Percentiles rank a stretch among this genome's conserved stretches.
Conservation (phyloP, 176 grass and related monocot species). For the Oryza nivara region DNA sequence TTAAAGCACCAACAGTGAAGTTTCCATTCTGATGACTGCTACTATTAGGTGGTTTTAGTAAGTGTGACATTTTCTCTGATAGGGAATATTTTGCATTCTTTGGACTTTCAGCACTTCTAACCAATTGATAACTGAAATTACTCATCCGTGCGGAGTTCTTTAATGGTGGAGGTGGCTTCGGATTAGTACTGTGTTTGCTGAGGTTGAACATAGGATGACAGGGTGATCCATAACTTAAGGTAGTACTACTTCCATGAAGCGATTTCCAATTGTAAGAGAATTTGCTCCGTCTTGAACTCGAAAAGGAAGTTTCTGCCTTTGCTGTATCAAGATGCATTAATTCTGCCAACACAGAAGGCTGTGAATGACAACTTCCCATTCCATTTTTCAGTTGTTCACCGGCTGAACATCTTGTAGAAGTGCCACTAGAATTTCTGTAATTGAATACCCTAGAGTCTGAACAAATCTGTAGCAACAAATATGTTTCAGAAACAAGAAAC, state of each 20-base stretch:
- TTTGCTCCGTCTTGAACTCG: not conserved
- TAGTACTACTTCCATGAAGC: not conserved
- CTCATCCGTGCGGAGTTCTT: not conserved
- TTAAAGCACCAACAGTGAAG: conserved; percentile 13
- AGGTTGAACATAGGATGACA: not conserved
- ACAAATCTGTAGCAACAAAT: conserved; percentile 18
- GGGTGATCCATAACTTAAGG: not conserved
- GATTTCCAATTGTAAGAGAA: not conserved
- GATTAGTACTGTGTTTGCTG: not conserved
- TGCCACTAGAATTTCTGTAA: not conserved
- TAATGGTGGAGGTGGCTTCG: conserved; percentile 9
- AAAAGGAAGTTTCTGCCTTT: not conserved
- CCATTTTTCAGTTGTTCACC: not conserved
- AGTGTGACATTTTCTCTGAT: conserved; percentile 43
- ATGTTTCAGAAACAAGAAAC: not conserved
- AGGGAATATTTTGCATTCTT: conserved; percentile 24
- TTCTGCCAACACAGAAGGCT: not conserved
- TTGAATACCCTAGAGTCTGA: conserved; percentile 19
- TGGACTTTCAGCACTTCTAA: conserved; percentile 27
- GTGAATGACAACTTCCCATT: not conserved
- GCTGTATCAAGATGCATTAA: conserved; percentile 10
- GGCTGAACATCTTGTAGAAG: not conserved
- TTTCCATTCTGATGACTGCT: conserved; percentile 11
- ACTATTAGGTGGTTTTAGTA: not conserved
- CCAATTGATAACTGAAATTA: conserved; percentile 38